phyloP scores from a whole-genome alignment of 371 early-diverging fungal species.

The Fennellomyces sp. region DNA sequence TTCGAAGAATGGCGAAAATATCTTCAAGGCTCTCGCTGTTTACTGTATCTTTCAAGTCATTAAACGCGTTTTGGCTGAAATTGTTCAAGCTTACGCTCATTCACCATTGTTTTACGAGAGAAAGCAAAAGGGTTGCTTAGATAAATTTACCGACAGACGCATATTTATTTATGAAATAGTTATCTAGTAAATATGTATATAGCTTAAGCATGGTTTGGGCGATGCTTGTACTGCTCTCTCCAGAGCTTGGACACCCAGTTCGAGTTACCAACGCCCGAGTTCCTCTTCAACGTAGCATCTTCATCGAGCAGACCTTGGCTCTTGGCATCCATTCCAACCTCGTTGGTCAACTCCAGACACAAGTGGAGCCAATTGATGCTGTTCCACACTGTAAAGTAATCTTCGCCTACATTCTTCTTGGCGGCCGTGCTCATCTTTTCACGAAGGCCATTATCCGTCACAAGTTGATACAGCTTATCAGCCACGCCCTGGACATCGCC shows the following conservation, averaged over 20 bases:
- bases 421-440: slow-evolving; percentile 49
- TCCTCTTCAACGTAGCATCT: slow-evolving; percentile 19
- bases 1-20: slow-evolving; percentile 14
- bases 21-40: slow-evolving; percentile 5
- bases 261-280: slow-evolving; percentile 29
- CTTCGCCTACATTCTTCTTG: slow-evolving; percentile 54
- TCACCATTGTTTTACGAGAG: not conserved
- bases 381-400: slow-evolving; percentile 75
- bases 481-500: slow-evolving; percentile 68
- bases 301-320: slow-evolving; percentile 22
- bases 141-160: not conserved
- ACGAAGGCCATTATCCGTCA: slow-evolving; percentile 29
- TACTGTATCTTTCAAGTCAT: not conserved
- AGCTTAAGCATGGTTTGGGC: too few species aligned
- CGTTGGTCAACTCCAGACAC: slow-evolving; percentile 54
- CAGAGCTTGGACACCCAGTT: slow-evolving; percentile 39
- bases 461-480: slow-evolving; percentile 36
- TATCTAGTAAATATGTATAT: not conserved
- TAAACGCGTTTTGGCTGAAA: not conserved
- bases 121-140: not conserved
- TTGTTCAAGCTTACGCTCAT: not conserved
- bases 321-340: slow-evolving; percentile 21
- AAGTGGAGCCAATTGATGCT: slow-evolving; percentile 69
- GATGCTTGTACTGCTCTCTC: slow-evolving; percentile 38
- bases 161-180: not conserved